Evolutionary conservation across 2,329 filamentous ascomycete species (phyloP), one percentile per base, ranked within the genome.

Genomic region (Sporothrix brunneoviolacea): DNA sequence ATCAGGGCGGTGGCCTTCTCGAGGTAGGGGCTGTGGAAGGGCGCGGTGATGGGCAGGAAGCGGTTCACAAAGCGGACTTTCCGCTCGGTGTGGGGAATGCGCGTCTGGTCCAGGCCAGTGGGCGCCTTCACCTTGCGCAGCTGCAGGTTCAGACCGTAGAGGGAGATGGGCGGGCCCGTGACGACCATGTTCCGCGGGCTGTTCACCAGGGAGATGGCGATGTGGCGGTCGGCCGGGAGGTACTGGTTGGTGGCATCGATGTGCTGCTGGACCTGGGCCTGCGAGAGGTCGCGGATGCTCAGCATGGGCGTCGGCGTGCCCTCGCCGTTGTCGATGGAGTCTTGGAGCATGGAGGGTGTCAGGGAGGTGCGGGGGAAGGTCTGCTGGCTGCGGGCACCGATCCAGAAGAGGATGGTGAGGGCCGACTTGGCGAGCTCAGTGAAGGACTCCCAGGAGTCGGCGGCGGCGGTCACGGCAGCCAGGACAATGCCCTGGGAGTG

Each of bases 171-270:
- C 50, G 93, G 93, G 48, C 93, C 93, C 37, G 93, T 95, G 13
- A 98, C 90, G 43, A 98, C 94, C 64, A 97, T 85, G 68, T 97
- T 98, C 53, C 93, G 85, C 13, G 91, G 90, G 70, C 91, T 97
- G 76, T 98, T 98, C 66, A 96, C 82, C 50, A 98, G 79, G 1
- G 94, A 97, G 61, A 98, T 91, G 64, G 84, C 84, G 64, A 98
- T 96, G 65, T 97, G 93, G 52, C 91, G 83, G 61, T 96, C 91
- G 57, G 86, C 73, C 0, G 93, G 93, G 51, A 98, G 79, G 72
- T 98, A 95, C 66, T 96, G 84, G 69, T 98, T 98, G 58, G 93
- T 98, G 13, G 86, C 87, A 70, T 97, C 86, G 59, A 98, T 95
- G 70, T 97, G 91, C 68, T 91, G 90, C 70, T 98, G 91, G 12